Evolutionary conservation across 2,329 filamentous ascomycete species (phyloP).

Genomic region (Sodiomyces alkalinus): DNA sequence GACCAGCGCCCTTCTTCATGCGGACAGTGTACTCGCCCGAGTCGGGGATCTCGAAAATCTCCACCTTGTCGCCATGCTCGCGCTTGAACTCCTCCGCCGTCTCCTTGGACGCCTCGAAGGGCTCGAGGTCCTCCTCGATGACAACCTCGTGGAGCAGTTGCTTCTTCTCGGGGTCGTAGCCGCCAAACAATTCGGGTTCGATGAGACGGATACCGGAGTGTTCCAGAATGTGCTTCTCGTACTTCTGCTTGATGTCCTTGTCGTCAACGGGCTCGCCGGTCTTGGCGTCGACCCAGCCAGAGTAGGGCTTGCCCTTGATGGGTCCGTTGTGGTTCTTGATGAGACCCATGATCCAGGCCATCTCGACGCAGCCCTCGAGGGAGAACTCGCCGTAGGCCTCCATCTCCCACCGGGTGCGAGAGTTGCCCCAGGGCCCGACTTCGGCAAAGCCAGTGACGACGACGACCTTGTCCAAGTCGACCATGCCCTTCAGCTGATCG

Average conservation of each 20-base stretch:
- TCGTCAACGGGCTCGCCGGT: conserved; percentile 90
- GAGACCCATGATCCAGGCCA: conserved; percentile 99
- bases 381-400: conserved; percentile 94
- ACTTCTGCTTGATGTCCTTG: conserved; percentile 94
- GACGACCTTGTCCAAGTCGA: conserved; percentile 94
- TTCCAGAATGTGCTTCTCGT: conserved; percentile 91
- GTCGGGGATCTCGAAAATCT: conserved; percentile 89
- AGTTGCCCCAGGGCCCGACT: conserved; percentile 96
- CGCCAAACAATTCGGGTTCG: conserved; percentile 90
- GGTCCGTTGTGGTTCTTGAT: conserved; percentile 97
- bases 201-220: conserved; percentile 96
- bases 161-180: conserved; percentile 97
- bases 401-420: conserved; percentile 98
- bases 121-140: conserved; percentile 91
- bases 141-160: conserved; percentile 95
- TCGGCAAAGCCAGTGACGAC: conserved; percentile 95
- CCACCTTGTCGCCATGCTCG: conserved; percentile 93
- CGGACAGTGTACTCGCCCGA: conserved; percentile 90
- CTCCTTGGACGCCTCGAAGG: conserved; percentile 94
- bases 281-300: conserved; percentile 93
- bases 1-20: conserved; percentile 85
- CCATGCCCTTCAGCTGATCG: conserved; percentile 85
- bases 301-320: conserved; percentile 91
- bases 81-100: conserved; percentile 95
- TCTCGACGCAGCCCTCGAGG: conserved; percentile 93